Percentiles rank a stretch among this genome's conserved stretches.
These are phyloP conservation scores for Hypsizygus ulmarius DNA, from an alignment of 1,284 basidiomycete genomes.

Conservation along the genomic window DNA sequence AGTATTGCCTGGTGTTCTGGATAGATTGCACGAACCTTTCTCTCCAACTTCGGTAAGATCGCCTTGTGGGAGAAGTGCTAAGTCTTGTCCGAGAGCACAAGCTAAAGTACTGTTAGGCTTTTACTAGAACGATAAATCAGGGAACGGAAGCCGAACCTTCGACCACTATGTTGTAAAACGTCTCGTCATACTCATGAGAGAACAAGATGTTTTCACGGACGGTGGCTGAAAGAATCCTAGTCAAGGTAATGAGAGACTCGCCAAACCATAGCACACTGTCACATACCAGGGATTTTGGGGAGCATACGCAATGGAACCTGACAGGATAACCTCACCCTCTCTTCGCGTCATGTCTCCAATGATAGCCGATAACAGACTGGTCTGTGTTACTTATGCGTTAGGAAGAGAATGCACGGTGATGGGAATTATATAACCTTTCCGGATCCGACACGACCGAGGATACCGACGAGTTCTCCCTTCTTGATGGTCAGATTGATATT, in stretches of 20 bases:
- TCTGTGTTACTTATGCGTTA: conserved; percentile 36
- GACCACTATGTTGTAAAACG: conserved; percentile 71
- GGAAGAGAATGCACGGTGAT: conserved; percentile 1
- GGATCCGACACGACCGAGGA: conserved; percentile 89
- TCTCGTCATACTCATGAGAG: conserved; percentile 83
- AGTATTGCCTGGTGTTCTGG: background rate
- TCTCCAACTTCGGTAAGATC: conserved; percentile 80
- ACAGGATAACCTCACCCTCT: conserved; percentile 71
- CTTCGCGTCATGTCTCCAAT: conserved; percentile 86
- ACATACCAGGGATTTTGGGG: conserved; percentile 84
- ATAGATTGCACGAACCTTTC: conserved; percentile 40
- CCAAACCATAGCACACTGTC: conserved; percentile 5
- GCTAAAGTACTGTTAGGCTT: conserved; percentile 41
- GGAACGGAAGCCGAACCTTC: conserved; percentile 48
- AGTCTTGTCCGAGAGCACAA: conserved; percentile 82
- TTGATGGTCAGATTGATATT: conserved; percentile 73
- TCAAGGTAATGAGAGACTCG: conserved; percentile 4
- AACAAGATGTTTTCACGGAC: conserved; percentile 90
- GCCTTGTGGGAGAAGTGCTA: conserved; percentile 72
- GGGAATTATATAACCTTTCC: conserved; percentile 66
- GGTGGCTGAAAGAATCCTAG: conserved; percentile 78
- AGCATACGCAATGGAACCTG: conserved; percentile 84
- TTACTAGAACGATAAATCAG: background rate
- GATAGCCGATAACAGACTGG: conserved; percentile 71
- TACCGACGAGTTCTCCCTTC: conserved; percentile 85